Percentiles rank a stretch among this genome's conserved stretches.
phyloP scores from a whole-genome alignment of 75 land plant genomes.

The Adiantum capillusveneris region DNA sequence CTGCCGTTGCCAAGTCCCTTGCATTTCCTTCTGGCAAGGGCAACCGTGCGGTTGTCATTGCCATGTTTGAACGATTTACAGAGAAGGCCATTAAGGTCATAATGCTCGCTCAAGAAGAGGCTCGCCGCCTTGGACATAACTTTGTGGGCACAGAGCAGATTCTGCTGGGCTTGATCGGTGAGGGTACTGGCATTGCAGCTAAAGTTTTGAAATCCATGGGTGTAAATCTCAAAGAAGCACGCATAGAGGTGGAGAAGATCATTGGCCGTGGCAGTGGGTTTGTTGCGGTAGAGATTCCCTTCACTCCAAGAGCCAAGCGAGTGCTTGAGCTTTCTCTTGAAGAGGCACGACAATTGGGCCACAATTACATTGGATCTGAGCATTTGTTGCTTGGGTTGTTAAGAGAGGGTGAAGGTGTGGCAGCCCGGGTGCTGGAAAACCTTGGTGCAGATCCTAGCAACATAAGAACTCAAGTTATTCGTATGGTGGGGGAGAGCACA shows the following conservation, averaged over 20 bases:
- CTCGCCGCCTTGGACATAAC: conserved; percentile 80
- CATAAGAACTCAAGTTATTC: conserved; percentile 92
- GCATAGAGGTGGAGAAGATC: conserved; percentile 92
- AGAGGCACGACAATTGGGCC: conserved; percentile 90
- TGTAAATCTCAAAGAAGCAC: conserved; percentile 91
- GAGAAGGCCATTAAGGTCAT: conserved; percentile 91
- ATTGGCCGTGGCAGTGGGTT: conserved; percentile 95
- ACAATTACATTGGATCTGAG: conserved; percentile 93
- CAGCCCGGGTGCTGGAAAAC: conserved; percentile 89
- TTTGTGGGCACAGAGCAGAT: conserved; percentile 96
- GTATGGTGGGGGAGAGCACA: conserved; percentile 96
- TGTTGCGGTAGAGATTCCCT: conserved; percentile 95
- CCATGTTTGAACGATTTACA: conserved; percentile 96
- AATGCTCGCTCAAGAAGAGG: conserved; percentile 94
- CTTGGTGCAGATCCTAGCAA: conserved; percentile 87
- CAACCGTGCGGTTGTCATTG: conserved; percentile 37
- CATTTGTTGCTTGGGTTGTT: conserved; percentile 79
- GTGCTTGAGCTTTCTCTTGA: conserved; percentile 84
- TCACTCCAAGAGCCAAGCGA: conserved; percentile 91
- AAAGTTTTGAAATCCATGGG: conserved; percentile 97
- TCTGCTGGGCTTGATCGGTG: conserved; percentile 88
- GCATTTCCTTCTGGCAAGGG: conserved; percentile 15
- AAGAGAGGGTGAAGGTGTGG: conserved; percentile 93
- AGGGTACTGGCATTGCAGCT: conserved; percentile 98
- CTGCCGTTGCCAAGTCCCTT: conserved; percentile 19